Percentiles rank a stretch among this genome's conserved stretches.
Conservation (phyloP, 2,329 filamentous ascomycete genomes). For the Colletotrichum neosansevieriae region DNA sequence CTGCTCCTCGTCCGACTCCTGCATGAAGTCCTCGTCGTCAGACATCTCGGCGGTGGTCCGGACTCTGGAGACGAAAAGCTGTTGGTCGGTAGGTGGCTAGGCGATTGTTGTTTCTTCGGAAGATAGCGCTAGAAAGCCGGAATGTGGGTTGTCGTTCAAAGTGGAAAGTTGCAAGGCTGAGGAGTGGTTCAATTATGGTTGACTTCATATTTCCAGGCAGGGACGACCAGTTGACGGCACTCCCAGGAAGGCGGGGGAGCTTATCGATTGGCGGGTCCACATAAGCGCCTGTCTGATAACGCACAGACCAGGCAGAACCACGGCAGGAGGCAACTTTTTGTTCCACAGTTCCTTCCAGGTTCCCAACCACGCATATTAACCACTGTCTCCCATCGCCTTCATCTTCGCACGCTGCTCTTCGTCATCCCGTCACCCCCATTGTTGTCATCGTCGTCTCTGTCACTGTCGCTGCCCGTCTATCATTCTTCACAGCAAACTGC, state of each 20-base stretch:
- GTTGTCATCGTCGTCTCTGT: too few relatives aligned
- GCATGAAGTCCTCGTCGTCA: conserved; percentile 64
- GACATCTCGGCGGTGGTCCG: conserved; percentile 55
- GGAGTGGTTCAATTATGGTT: background rate
- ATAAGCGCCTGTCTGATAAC: background rate
- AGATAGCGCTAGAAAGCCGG: background rate
- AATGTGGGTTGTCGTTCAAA: background rate
- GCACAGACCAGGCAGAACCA: conserved; percentile 18
- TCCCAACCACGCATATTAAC: background rate
- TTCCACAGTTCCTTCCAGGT: background rate
- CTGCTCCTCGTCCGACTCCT: conserved; percentile 62
- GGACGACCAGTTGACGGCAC: conserved; percentile 8
- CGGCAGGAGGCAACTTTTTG: conserved; percentile 33
- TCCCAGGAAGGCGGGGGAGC: conserved; percentile 33
- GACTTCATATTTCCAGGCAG: conserved; percentile 15
- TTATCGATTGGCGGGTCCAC: conserved; percentile 40
- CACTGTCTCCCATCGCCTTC: background rate
- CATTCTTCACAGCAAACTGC: too few relatives aligned
- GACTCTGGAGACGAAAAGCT: background rate
- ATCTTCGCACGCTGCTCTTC: too few relatives aligned
- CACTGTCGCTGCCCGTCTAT: background rate
- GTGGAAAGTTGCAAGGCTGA: conserved; percentile 1
- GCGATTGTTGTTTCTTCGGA: background rate
- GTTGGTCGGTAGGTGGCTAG: too few relatives aligned
- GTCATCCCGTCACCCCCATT: background rate